Evolutionary conservation across 1,139 yeast species (phyloP), one percentile per base, ranked within the genome.

Genomic region (Hansenula sp.): DNA sequence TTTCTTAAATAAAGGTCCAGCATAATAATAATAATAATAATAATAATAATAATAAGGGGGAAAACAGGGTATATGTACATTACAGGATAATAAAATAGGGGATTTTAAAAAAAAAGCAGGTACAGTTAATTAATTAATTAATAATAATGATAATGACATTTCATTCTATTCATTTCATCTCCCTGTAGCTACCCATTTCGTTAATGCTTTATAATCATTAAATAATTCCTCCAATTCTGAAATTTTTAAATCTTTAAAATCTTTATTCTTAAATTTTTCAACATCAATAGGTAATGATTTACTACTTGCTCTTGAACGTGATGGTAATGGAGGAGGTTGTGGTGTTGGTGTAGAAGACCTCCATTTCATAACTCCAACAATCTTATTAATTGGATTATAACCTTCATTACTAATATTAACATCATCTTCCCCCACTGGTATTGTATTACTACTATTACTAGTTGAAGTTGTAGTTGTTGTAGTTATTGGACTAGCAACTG

Each of bases 1-100:
- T 44, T 73, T 75, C 45, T 62, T 75, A 39, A 66, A 64, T 25
- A 61, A 59, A 30, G 77, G 76, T 3, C 77, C 77, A 2, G 16
- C 6, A 6, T 13, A 13, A 26, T 10, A 26, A 26, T 7, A 21
- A 12, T 30, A 21, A 32, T 6, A 16, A 21, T 24, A 37, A 18
- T 17, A 18, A 27, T 5, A 3, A 21, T 12, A n/a, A 40, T 42
- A n/a, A 34, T 14, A n/a, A n/a, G n/a, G n/a, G n/a, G n/a, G n/a
- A n/a, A n/a, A n/a, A n/a, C n/a, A 21, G 24, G 28, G 13, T 21
- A 8, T 10, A 24, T 24, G 12, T 8, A 10, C 9, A 24, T 13
- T 8, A 11, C 26, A 24, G 13, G n/a, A 26, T 26, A 26, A 26
- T 13, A 26, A n/a, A 26, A 26, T 14, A 26, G n/a, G n/a, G n/a